phyloP scores from a whole-genome alignment of 2,329 filamentous ascomycete species.

The Calycina marina region DNA sequence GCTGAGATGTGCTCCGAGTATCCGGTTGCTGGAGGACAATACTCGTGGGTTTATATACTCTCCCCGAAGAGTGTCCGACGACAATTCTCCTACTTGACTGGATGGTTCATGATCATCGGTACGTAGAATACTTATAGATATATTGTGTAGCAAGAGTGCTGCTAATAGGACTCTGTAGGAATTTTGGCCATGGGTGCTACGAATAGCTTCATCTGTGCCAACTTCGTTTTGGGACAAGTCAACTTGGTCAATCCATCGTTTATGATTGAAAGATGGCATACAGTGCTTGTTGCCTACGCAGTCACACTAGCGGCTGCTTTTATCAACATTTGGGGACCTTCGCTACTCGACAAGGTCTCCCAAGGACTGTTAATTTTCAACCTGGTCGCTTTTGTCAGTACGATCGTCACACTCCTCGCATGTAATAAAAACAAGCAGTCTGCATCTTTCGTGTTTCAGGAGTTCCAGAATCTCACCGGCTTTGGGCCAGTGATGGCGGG shows the following conservation, averaged over 20 bases:
- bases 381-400: slow-evolving; percentile 34
- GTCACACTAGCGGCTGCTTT: slow-evolving; percentile 29
- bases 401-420: slow-evolving; percentile 36
- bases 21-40: no score
- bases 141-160: no score
- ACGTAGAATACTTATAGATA: no score
- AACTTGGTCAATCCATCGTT: slow-evolving; percentile 36
- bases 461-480: no score
- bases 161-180: no score
- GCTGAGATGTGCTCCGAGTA: no score
- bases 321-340: slow-evolving; percentile 35
- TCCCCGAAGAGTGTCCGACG: no score
- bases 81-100: no score
- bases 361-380: slow-evolving; percentile 37
- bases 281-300: slow-evolving; percentile 35
- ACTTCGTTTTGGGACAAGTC: slow-evolving; percentile 39
- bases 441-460: no score
- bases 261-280: slow-evolving; percentile 40
- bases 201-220: slow-evolving; percentile 38
- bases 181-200: slow-evolving; percentile 35
- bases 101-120: no score
- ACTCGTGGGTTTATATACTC: no score
- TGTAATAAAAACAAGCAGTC: slow-evolving; percentile 36
- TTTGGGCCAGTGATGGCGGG: no score
- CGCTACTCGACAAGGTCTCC: slow-evolving; percentile 35